Evolutionary conservation across 257 asterid species (phyloP).

Genomic region (Leptodermis oblonga): DNA sequence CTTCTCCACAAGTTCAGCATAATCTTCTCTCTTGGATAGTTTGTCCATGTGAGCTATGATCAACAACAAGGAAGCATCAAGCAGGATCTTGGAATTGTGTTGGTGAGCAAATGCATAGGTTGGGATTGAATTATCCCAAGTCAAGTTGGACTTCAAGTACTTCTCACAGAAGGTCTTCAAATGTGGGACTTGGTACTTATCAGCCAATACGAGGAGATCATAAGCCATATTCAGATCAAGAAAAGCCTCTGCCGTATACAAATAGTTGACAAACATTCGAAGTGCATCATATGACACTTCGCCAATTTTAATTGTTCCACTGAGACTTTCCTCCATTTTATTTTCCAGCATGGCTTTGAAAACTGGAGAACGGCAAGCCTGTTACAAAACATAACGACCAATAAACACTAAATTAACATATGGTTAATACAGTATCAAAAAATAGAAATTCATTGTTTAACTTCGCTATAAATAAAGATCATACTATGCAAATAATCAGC

Average conservation of each 20-base stretch:
- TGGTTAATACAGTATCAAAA: background rate
- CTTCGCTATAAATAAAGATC: background rate
- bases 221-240: slow-evolving; percentile 78
- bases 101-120: slow-evolving; percentile 77
- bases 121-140: slow-evolving; percentile 70
- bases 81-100: slow-evolving; percentile 60
- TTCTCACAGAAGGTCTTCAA: slow-evolving; percentile 75
- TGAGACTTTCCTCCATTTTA: slow-evolving; percentile 78
- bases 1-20: slow-evolving; percentile 69
- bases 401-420: background rate
- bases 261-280: slow-evolving; percentile 58
- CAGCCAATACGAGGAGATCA: slow-evolving; percentile 76
- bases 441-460: background rate
- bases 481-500: slow-evolving; percentile 7
- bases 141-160: slow-evolving; percentile 58
- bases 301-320: slow-evolving; percentile 72
- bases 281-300: slow-evolving; percentile 80
- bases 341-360: slow-evolving; percentile 86
- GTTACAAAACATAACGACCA: slow-evolving; percentile 1
- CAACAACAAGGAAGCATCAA: slow-evolving; percentile 61
- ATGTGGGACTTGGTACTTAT: slow-evolving; percentile 80
- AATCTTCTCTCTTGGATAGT: slow-evolving; percentile 66
- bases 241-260: slow-evolving; percentile 75
- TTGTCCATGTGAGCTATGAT: slow-evolving; percentile 73
- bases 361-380: slow-evolving; percentile 83